phyloP scores from a whole-genome alignment of 768 basidiomycete species.

The Rhizopogon rudus region DNA sequence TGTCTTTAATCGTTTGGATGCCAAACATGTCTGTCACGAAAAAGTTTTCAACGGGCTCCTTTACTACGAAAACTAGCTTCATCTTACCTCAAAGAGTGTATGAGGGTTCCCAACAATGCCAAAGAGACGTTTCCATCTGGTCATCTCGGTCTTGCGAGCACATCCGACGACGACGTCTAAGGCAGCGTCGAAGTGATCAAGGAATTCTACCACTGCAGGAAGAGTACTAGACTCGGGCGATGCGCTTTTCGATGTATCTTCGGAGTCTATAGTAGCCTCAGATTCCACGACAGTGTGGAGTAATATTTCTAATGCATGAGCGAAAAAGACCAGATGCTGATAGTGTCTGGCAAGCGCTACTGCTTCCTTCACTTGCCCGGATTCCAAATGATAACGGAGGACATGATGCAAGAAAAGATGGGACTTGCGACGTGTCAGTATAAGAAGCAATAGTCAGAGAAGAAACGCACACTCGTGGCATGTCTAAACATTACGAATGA shows the following conservation, averaged over 20 bases:
- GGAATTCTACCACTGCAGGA: slow-evolving; percentile 74
- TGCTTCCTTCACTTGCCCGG: slow-evolving; percentile 61
- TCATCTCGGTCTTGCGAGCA: slow-evolving; percentile 93
- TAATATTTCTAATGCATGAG: slow-evolving; percentile 91
- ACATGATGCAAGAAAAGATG: slow-evolving; percentile 94
- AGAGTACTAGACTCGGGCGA: slow-evolving; percentile 32
- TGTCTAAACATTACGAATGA: slow-evolving; percentile 92
- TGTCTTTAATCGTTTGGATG: slow-evolving; percentile 70
- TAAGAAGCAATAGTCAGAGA: slow-evolving; percentile 1
- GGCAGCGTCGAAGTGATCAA: slow-evolving; percentile 90
- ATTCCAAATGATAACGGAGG: slow-evolving; percentile 74
- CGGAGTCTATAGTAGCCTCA: slow-evolving; percentile 44
- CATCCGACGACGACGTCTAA: slow-evolving; percentile 94
- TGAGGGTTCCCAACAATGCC: slow-evolving; percentile 88
- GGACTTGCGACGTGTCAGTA: slow-evolving; percentile 45
- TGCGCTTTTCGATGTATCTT: slow-evolving; percentile 15
- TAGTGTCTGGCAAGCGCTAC: slow-evolving; percentile 85
- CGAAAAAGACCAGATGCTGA: slow-evolving; percentile 84
- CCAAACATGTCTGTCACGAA: slow-evolving; percentile 62
- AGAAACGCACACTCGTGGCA: slow-evolving; percentile 70
- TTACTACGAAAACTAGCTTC: background rate
- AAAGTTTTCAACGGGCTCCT: background rate
- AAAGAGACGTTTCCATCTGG: slow-evolving; percentile 86
- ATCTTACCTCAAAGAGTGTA: slow-evolving; percentile 79
- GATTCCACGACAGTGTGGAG: slow-evolving; percentile 91